Evolutionary conservation across 805 yeast genomes (phyloP).

Genomic region (Spathaspora passalidarum): DNA sequence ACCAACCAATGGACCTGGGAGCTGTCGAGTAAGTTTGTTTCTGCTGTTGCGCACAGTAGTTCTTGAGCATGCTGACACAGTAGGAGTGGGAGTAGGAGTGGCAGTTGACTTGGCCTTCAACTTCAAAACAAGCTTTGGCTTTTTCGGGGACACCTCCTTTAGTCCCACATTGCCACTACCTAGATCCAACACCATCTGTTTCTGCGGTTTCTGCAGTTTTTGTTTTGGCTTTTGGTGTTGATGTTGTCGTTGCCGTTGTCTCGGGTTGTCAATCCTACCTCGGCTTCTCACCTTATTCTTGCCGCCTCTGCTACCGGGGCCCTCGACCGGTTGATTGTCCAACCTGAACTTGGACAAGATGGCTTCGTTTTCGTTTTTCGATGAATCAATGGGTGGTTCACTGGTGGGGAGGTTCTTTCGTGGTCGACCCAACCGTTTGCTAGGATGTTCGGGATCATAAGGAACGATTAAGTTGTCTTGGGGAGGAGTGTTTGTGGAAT

Average conservation of each 20-base stretch:
- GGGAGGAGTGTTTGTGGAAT: not conserved
- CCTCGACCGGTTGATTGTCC: slow-evolving; percentile 32
- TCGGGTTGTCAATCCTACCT: not conserved
- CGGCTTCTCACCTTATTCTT: slow-evolving; percentile 18
- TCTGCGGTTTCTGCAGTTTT: not conserved
- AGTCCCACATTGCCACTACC: not conserved
- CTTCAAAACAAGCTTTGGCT: slow-evolving; percentile 8
- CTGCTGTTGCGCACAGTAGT: slow-evolving; percentile 32
- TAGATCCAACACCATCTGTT: not conserved
- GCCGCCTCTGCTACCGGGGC: slow-evolving; percentile 42
- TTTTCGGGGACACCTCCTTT: not conserved
- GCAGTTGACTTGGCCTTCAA: not conserved
- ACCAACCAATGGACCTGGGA: slow-evolving; percentile 40
- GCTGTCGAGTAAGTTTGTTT: slow-evolving; percentile 28
- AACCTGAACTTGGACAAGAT: slow-evolving; percentile 30
- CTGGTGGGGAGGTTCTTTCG: slow-evolving; percentile 22
- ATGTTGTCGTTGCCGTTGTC: not conserved
- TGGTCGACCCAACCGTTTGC: slow-evolving; percentile 36
- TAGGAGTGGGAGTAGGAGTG: not conserved
- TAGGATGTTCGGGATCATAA: slow-evolving; percentile 28
- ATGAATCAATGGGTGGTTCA: slow-evolving; percentile 17
- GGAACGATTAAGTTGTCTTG: slow-evolving; percentile 8
- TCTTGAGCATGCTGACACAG: slow-evolving; percentile 7
- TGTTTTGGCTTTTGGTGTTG: not conserved
- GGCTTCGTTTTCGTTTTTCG: slow-evolving; percentile 28